Evolutionary conservation across 106 monocot species (phyloP), one percentile per base, ranked within the genome.

Genomic region (Phalaenopsis aphrodite): DNA sequence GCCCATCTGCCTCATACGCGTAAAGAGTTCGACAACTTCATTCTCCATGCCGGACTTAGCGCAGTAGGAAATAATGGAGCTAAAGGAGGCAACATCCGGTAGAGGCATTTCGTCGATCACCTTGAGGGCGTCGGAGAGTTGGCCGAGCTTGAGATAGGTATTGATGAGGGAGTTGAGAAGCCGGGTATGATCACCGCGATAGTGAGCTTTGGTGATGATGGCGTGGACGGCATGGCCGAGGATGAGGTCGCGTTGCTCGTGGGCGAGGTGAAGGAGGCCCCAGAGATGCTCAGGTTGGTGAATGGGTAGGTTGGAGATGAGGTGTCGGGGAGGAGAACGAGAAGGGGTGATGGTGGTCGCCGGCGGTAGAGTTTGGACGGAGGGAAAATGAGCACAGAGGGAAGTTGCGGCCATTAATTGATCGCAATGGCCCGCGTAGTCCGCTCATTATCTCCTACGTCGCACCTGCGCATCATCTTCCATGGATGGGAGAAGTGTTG

Each of bases 21-120:
- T 6, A 65, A 99, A 93, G 56, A 99, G 89, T 8, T 8, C 66
- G 2, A 79, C 52, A 2, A 81, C 84, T 16, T 86, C 85, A 17
- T 8, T 15, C 19, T 73, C 79, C 8, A 21, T 23, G 3, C 84
- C 85, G 15, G 39, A 80, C 45, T 88, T 92, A 45, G 89, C 88
- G 36, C 85, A 93, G 37, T 88, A 88, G 2, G 92, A 94, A 24
- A 99, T 82, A 41, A 99, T 67, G 12, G 83, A 78, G 19, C 85
- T 66, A 75, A 88, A 94, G 12, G 94, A 92, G 56, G 83, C 85
- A 24, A 89, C 88, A 77, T 94, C 91, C 1, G 88, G 89, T 42
- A 1, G 39, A 16, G 78, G 76, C 85, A 94, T 81, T 41, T 24
- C 78, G 5, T 94, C 89, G 78, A 99, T 86, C 78, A 84, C 80